phyloP scores from a whole-genome alignment of 371 early-diverging fungal genomes.

The Mortierella sp. region DNA sequence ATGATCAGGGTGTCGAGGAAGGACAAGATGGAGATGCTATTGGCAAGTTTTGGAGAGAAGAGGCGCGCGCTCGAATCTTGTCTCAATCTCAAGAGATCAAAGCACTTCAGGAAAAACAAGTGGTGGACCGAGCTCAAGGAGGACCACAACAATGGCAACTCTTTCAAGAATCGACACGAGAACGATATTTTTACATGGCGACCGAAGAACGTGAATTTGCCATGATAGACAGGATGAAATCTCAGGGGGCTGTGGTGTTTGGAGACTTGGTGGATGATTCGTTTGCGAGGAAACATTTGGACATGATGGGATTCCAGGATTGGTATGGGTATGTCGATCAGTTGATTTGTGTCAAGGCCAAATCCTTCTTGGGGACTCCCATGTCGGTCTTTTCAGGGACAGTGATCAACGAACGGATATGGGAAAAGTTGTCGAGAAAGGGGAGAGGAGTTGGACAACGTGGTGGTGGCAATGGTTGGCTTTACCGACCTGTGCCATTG shows the following conservation, averaged over 20 bases:
- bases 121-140: no score
- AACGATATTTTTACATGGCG: constrained; percentile 11
- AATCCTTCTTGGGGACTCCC: constrained; percentile 6
- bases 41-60: no score
- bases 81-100: no score
- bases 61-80: no score
- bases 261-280: constrained; percentile 9
- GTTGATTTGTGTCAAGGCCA: constrained; percentile 10
- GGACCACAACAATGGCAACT: no score
- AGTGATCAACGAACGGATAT: constrained; percentile 7
- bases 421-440: not conserved
- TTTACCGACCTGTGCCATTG: constrained; percentile 9
- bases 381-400: constrained; percentile 12
- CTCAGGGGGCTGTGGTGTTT: constrained; percentile 6
- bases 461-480: constrained; percentile 8
- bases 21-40: no score
- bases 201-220: constrained; percentile 6
- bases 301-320: constrained; percentile 10
- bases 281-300: constrained; percentile 3
- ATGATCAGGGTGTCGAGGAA: no score
- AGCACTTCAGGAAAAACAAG: no score
- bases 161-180: not conserved
- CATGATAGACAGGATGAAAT: not conserved
- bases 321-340: constrained; percentile 13
- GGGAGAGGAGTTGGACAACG: not conserved